Conservation (phyloP, 768 basidiomycete genomes). For the Termitomyces sp. region DNA sequence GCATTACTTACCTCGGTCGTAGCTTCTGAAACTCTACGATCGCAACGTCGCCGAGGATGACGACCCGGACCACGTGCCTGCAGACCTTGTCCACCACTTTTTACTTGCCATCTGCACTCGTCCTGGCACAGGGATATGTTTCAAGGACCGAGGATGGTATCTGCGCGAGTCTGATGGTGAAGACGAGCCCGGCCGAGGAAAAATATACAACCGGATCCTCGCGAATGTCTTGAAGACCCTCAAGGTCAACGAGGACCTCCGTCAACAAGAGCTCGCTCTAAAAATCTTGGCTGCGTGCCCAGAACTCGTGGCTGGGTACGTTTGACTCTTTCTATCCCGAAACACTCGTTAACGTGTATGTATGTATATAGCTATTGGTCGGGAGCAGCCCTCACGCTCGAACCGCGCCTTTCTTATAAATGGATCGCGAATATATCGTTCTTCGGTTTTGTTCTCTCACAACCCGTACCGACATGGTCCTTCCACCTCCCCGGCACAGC, state of each 20-base stretch:
- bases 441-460: constrained; percentile 72
- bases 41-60: constrained; percentile 45
- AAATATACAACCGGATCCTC: constrained; percentile 80
- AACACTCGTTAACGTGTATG: constrained; percentile 10
- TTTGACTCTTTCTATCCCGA: constrained; percentile 4
- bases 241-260: constrained; percentile 85
- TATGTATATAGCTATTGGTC: constrained; percentile 83
- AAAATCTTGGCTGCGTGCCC: constrained; percentile 82
- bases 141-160: constrained; percentile 90
- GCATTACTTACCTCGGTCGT: not conserved
- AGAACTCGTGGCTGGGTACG: constrained; percentile 77
- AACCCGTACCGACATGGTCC: constrained; percentile 61
- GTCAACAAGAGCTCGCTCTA: constrained; percentile 80
- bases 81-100: constrained; percentile 84
- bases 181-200: constrained; percentile 40
- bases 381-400: constrained; percentile 63
- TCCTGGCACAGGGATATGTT: constrained; percentile 83
- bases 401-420: constrained; percentile 82
- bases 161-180: constrained; percentile 54
- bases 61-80: constrained; percentile 55
- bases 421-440: constrained; percentile 92
- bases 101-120: constrained; percentile 78
- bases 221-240: constrained; percentile 67
- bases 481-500: constrained; percentile 51
- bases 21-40: constrained; percentile 78